Percentiles rank a stretch among this genome's conserved stretches.
phyloP scores from a whole-genome alignment of 2,329 filamentous ascomycete species.

The Xylariaceae sp. region DNA sequence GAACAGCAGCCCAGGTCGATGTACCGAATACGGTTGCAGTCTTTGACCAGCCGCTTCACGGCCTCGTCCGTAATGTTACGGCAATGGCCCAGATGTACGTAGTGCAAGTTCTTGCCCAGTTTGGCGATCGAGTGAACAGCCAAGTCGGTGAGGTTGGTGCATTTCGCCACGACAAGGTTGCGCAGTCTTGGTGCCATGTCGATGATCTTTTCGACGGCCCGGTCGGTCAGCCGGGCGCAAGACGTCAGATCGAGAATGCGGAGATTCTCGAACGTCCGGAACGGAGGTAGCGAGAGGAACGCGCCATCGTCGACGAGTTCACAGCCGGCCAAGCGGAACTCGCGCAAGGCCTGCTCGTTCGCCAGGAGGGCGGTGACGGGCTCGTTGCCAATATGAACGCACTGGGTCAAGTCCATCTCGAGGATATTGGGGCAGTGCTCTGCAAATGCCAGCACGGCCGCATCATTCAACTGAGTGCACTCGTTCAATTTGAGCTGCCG shows the following conservation, averaged over 20 bases:
- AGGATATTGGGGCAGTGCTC: slow-evolving; percentile 85
- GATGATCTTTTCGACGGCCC: slow-evolving; percentile 83
- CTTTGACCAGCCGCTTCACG: slow-evolving; percentile 75
- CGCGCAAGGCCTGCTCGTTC: slow-evolving; percentile 76
- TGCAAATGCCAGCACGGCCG: slow-evolving; percentile 78
- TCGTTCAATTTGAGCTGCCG: slow-evolving; percentile 86
- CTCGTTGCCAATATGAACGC: slow-evolving; percentile 71
- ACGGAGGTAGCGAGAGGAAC: slow-evolving; percentile 70
- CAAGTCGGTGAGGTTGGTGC: slow-evolving; percentile 82
- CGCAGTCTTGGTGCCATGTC: slow-evolving; percentile 78
- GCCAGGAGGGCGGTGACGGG: slow-evolving; percentile 77
- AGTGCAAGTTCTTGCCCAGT: slow-evolving; percentile 93
- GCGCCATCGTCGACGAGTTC: slow-evolving; percentile 79
- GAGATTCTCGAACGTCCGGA: slow-evolving; percentile 73
- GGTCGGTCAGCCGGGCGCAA: slow-evolving; percentile 77
- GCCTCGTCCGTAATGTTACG: slow-evolving; percentile 83
- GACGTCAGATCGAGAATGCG: slow-evolving; percentile 92
- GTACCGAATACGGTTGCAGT: slow-evolving; percentile 90
- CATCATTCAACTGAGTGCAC: slow-evolving; percentile 77
- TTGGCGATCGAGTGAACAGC: slow-evolving; percentile 82
- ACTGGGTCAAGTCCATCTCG: slow-evolving; percentile 91
- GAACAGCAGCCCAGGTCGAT: slow-evolving; percentile 96
- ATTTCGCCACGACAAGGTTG: slow-evolving; percentile 92
- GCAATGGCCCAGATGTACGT: slow-evolving; percentile 93
- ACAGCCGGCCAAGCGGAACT: slow-evolving; percentile 82